Conservation (phyloP, 257 asterid species). For the Solanum medicagineum region DNA sequence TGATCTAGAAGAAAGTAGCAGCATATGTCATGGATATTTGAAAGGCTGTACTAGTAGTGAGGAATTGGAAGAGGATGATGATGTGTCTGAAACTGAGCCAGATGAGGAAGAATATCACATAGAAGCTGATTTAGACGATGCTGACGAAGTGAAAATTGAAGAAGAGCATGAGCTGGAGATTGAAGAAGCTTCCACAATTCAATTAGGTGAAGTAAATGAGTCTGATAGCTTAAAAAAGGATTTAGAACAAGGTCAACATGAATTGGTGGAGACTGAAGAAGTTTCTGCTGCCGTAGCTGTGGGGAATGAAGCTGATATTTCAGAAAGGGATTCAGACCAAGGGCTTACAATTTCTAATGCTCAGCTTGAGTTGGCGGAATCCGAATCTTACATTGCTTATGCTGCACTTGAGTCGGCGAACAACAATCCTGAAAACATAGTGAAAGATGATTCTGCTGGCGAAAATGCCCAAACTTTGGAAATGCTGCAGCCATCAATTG, state of each 20-base stretch:
- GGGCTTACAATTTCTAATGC: background rate
- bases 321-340: background rate
- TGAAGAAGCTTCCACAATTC: slow-evolving; percentile 3
- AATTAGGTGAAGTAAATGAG: background rate
- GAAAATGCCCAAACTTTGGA: background rate
- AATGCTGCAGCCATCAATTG: background rate
- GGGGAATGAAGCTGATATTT: background rate
- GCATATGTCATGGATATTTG: background rate
- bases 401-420: slow-evolving; percentile 4
- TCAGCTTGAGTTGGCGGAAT: slow-evolving; percentile 5
- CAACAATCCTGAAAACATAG: background rate
- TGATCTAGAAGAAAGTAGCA: slow-evolving; percentile 2
- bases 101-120: slow-evolving; percentile 14
- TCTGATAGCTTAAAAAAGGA: background rate
- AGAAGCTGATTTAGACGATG: slow-evolving; percentile 13
- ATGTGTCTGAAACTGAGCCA: background rate
- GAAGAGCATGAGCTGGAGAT: background rate
- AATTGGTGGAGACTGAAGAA: background rate
- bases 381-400: background rate
- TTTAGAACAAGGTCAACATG: background rate
- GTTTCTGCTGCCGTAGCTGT: background rate
- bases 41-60: background rate
- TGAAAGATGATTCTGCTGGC: background rate
- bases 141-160: slow-evolving; percentile 6
- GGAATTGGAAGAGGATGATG: slow-evolving; percentile 25